Conservation (phyloP, 169 alveolate species). For the Perkinsus chesapeaki region DNA sequence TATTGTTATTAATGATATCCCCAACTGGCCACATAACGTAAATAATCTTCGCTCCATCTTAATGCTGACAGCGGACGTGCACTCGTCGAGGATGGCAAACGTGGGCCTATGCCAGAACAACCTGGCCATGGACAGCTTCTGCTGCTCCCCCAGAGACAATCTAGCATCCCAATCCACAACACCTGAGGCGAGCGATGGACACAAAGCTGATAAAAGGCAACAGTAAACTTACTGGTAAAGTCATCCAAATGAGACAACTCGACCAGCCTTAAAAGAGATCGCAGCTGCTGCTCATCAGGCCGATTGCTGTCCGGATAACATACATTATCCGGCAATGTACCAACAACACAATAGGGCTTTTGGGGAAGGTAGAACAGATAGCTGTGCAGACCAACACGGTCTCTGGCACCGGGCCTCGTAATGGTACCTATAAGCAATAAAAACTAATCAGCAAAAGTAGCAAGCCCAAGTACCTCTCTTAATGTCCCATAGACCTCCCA, state of each 20-base stretch:
- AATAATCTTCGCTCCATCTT: neutral
- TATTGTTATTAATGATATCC: neutral
- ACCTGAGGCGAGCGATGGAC: neutral
- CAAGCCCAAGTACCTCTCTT: no score
- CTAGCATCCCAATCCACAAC: slow-evolving; percentile 3
- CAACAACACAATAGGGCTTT: slow-evolving; percentile 7
- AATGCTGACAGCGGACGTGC: neutral
- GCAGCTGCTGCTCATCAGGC: neutral
- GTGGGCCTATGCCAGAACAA: slow-evolving; percentile 1
- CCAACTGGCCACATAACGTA: neutral
- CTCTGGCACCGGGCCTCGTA: neutral
- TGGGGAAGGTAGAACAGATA: neutral
- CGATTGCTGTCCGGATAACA: neutral
- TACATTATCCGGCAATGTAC: neutral
- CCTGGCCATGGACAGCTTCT: neutral
- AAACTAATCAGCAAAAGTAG: no score
- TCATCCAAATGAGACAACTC: neutral
- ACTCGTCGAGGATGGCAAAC: slow-evolving; percentile 6
- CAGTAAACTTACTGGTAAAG: neutral
- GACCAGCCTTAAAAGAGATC: neutral
- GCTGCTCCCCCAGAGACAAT: slow-evolving; percentile 7
- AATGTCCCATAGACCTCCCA: slow-evolving; percentile 10
- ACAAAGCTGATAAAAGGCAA: neutral
- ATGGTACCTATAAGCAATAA: neutral
- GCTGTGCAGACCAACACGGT: neutral